Base-by-base conservation (phyloP, 2,329 filamentous ascomycete genomes). In the Pseudogymnoascus sp. region DNA sequence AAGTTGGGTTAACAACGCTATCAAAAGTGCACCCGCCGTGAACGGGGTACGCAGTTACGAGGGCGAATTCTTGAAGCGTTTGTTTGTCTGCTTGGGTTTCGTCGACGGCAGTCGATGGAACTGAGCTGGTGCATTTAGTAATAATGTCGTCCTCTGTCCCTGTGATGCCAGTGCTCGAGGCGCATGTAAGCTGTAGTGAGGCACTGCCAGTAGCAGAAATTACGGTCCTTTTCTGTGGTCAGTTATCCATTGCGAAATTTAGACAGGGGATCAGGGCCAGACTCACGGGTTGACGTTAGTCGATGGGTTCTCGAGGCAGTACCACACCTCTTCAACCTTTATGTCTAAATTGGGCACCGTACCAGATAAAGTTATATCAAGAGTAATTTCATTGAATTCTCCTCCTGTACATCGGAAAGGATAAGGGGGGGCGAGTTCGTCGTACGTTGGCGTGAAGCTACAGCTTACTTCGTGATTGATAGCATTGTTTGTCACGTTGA, bases 401-500 rank as follows among this genome's bases (percentile, higher is more conserved):
- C 46, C 46, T 31, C 46, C 46, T 8, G 25, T 53, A 16, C 46
- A 53, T 31, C 46, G 46, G 4, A 53, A 34, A 16, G 46, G 46
- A 18, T 53, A 53, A 4, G 46, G 12, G 12, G 25, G 25, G 14
- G 2, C n/a, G n/a, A 18, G 34, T 10, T 18, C 31, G 16, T 53
- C 25, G 10, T 53, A 53, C 1, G 2, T 10, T 10, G 46, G 46
- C n/a, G 25, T 53, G 8, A 53, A 53, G n/a, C 25, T 53, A 18
- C 46, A 53, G n/a, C 14, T 31, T 6, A 53, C 46, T 53, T 53
- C n/a, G 25, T 53, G 46, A 31, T 53, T 28, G 14, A 53, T 53
- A 14, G 46, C 46, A n/a, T 53, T 53, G n/a, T 53, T 53, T 53
- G 46, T 53, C 25, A 53, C 46, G n/a, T 53, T 53, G 8, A 53